Evolutionary conservation across 2,329 filamentous ascomycete species (phyloP).

Genomic region (Sclerotinia subarctica): DNA sequence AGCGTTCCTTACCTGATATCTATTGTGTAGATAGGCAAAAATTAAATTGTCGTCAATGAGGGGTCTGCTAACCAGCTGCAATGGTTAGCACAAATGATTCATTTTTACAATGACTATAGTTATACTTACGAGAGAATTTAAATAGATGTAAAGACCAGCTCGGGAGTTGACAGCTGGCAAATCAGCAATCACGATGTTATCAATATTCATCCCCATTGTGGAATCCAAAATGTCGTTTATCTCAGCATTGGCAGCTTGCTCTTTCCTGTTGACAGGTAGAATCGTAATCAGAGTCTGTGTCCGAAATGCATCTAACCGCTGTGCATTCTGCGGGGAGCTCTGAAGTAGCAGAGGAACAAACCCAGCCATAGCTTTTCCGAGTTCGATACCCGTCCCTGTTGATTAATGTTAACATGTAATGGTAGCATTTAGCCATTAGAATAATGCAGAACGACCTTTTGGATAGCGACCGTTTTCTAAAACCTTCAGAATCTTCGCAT

Average conservation of each 20-base stretch:
- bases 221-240: conserved; percentile 59
- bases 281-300: conserved; percentile 53
- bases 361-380: conserved; percentile 45
- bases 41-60: conserved; percentile 77
- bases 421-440: neutral
- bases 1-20: conserved; percentile 65
- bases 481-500: conserved; percentile 51
- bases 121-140: conserved; percentile 71
- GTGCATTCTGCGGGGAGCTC: conserved; percentile 49
- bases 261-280: conserved; percentile 54
- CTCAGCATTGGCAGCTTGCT: conserved; percentile 47
- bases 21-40: conserved; percentile 76
- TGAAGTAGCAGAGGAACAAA: conserved; percentile 59
- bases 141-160: conserved; percentile 79
- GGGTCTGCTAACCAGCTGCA: conserved; percentile 76
- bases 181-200: conserved; percentile 52
- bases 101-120: neutral
- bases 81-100: conserved; percentile 31
- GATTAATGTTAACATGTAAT: neutral
- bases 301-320: conserved; percentile 54
- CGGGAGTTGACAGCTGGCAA: conserved; percentile 71
- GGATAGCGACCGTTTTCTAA: conserved; percentile 50
- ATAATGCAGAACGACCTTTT: conserved; percentile 39
- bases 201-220: conserved; percentile 48
- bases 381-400: conserved; percentile 46